Base-by-base conservation (phyloP, 805 yeast genomes). In the Candida maltosa region DNA sequence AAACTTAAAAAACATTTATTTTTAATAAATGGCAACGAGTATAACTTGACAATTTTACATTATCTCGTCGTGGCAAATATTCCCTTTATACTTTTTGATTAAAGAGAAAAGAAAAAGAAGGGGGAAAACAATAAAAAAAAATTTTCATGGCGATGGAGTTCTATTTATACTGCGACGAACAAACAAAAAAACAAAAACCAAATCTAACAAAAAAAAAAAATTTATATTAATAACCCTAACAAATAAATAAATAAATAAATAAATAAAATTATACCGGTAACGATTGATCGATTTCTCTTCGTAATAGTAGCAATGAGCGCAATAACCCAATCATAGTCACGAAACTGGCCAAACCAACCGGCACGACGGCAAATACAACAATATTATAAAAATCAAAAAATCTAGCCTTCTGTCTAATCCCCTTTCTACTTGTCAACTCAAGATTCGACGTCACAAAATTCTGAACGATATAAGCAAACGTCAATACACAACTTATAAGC, bases 331-430 rank as follows among this genome's bases (percentile, higher is more conserved):
- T 68, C 95, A 89, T 87, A 3, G 97, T 88, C 16, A 89, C 61
- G 51, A 93, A 91, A 48, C 96, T 86, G 4, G 97, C 97, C 40
- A 91, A 52, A 0, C 98, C 97, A 12, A 91, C 87, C 0, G 98
- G 98, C n/a, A 91, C 96, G 26, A 91, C 98, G 2, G 97, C 97
- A 63, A 87, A 91, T 2, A 91, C 97, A 1, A 85, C 87, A 32
- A 93, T 85, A 47, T 84, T 86, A 57, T 87, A 87, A 37, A 89
- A 69, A 55, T 91, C 95, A 40, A 89, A 85, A 23, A 88, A 81
- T 36, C 96, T 70, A 26, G 77, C 72, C 17, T 26, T 28, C 19
- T 38, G 34, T 38, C 58, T 60, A 20, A 58, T 45, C 47, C 65
- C 53, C 2, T 25, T 4, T 6, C 5, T 25, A 27, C 25, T 30